phyloP scores from a whole-genome alignment of 805 yeast species.

The Diddensiella santjacobensis region DNA sequence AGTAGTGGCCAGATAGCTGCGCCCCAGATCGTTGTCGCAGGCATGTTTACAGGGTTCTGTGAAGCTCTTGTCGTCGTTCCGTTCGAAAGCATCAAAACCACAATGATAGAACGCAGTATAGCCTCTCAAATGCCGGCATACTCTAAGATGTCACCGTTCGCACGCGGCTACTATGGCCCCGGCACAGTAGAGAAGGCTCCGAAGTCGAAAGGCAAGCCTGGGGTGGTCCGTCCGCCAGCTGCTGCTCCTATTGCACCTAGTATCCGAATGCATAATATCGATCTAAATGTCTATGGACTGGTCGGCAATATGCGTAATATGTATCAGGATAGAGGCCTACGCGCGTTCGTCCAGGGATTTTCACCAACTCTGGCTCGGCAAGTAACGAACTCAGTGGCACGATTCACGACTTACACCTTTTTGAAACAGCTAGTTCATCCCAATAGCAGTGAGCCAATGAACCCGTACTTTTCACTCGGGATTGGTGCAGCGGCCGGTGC shows the following conservation, averaged over 20 bases:
- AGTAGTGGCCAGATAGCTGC: conserved; percentile 53
- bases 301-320: conserved; percentile 47
- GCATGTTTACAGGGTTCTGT: conserved; percentile 72
- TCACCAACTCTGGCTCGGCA: conserved; percentile 81
- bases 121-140: not conserved
- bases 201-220: not conserved
- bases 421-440: conserved; percentile 54
- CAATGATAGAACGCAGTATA: conserved; percentile 26
- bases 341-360: conserved; percentile 80
- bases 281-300: conserved; percentile 25
- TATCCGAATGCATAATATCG: conserved; percentile 32
- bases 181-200: not conserved
- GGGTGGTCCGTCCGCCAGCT: conserved; percentile 26
- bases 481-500: conserved; percentile 63
- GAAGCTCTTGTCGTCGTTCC: conserved; percentile 81
- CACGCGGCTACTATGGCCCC: not conserved
- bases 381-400: conserved; percentile 68
- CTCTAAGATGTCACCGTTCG: not conserved
- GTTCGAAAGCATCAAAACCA: conserved; percentile 55
- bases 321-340: conserved; percentile 63
- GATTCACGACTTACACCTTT: conserved; percentile 79
- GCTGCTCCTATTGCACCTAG: conserved; percentile 30
- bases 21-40: conserved; percentile 80
- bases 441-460: conserved; percentile 23
- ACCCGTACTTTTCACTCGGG: conserved; percentile 31